Evolutionary conservation across 78 protist species (phyloP), one percentile per base, ranked within the genome.

Genomic region (Emiliania huxleyi): DNA sequence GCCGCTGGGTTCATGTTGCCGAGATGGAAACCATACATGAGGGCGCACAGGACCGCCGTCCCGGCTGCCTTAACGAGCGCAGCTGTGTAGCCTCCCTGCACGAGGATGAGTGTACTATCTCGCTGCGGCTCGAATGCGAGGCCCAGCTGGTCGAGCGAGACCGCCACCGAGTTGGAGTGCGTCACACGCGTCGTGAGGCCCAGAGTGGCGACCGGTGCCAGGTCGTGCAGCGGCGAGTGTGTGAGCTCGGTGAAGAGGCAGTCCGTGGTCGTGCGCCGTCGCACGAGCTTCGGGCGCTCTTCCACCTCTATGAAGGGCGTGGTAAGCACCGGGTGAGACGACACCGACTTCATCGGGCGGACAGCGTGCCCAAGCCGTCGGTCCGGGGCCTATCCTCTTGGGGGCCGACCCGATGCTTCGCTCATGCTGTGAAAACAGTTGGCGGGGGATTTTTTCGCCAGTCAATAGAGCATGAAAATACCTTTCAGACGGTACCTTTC

Each of bases 101-200:
- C 75, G n/a, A 26, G 8, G 8, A 62, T 62, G 8, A 62, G 29
- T 4, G 11, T 48, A 11, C 55, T 48, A 11, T 48, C 55, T 11
- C 11, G 23, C 55, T 48, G 55, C 4, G 55, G 4, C 75, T 62
- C 75, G 55, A 38, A 79, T 37, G 33, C 38, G 15, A 0, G 29
- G 37, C 87, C 33, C 26, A 79, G 5, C 52, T 43, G 33, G 52
- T 11, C 52, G 52, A 79, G 87, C 19, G 87, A 79, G 19, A 26
- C 11, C 37, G 18, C 48, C 4, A 43, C 87, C 23, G 87, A 43
- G 87, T 25, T 25, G 52, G 8, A 26, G 49, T 11, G 52, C 19
- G 89, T 25, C 26, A 81, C 89, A 35, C 89, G 89, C 33, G 89
- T n/a, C 37, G 56, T 29, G 40, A 81, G 37, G 25, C 89, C 89